Percentiles rank a stretch among this genome's conserved stretches.
Evolutionary conservation across 2,329 filamentous ascomycete species (phyloP).

Genomic region (Grosmannia serpens): DNA sequence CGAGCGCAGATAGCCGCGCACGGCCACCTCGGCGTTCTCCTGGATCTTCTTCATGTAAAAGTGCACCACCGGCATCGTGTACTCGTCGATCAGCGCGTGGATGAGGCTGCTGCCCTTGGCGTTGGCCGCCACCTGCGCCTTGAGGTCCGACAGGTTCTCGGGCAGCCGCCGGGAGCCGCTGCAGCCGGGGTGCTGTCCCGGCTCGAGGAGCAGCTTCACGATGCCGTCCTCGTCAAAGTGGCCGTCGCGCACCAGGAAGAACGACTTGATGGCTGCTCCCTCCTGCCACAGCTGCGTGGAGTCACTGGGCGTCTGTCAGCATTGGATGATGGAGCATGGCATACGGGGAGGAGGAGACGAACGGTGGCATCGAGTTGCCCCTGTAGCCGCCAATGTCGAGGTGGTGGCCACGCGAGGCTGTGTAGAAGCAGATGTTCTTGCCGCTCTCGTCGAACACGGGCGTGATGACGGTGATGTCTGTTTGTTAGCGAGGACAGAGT

Average conservation of each 20-base stretch:
- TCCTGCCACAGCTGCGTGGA: constrained; percentile 54
- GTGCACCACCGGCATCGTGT: constrained; percentile 62
- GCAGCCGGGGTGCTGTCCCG: constrained; percentile 62
- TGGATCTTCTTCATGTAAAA: constrained; percentile 79
- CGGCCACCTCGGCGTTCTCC: constrained; percentile 64
- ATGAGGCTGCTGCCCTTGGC: constrained; percentile 74
- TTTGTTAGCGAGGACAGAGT: no score
- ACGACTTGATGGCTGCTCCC: constrained; percentile 51
- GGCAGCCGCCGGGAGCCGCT: constrained; percentile 65
- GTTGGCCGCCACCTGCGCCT: constrained; percentile 77
- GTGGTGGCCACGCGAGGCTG: constrained; percentile 65
- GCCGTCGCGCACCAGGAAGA: constrained; percentile 64
- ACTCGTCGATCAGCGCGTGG: constrained; percentile 62
- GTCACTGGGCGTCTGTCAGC: constrained; percentile 21
- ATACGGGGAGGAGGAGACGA: neutral
- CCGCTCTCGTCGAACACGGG: constrained; percentile 57
- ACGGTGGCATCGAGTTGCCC: constrained; percentile 69
- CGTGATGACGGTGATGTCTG: constrained; percentile 67
- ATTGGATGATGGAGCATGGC: neutral
- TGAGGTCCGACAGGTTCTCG: constrained; percentile 78
- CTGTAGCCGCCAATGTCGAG: constrained; percentile 75
- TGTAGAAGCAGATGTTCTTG: constrained; percentile 67
- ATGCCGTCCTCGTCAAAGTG: constrained; percentile 69
- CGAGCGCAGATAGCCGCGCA: constrained; percentile 54
- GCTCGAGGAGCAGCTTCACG: constrained; percentile 58